These are phyloP conservation scores for Parathielavia hyrcaniae DNA, from an alignment of 495 filamentous ascomycete genomes.

Conservation along the genomic window DNA sequence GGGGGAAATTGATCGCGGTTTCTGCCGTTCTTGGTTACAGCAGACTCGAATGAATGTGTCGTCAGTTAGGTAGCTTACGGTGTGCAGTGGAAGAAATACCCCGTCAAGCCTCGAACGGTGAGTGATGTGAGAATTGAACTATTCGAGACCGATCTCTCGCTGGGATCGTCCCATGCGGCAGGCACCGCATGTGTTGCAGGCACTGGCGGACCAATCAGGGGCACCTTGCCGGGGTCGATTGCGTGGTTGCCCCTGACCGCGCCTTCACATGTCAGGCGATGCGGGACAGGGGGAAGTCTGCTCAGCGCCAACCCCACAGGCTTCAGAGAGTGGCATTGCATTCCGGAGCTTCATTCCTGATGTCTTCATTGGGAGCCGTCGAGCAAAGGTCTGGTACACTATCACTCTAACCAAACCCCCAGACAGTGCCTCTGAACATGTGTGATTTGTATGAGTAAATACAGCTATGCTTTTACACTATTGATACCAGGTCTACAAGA, in stretches of 20 bases:
- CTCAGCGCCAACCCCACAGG: neutral
- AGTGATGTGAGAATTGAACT: slow-evolving; percentile 1
- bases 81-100: neutral
- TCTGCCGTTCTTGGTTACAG: too few species aligned
- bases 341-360: too few species aligned
- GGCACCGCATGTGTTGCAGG: slow-evolving; percentile 13
- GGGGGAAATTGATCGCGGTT: too few species aligned
- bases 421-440: too few species aligned
- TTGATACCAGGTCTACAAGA: neutral
- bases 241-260: slow-evolving; percentile 23
- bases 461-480: too few species aligned
- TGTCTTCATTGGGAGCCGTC: too few species aligned
- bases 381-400: too few species aligned
- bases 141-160: slow-evolving; percentile 15
- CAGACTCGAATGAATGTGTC: neutral
- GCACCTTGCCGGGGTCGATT: slow-evolving; percentile 3
- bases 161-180: slow-evolving; percentile 28
- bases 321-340: neutral
- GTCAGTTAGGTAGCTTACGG: neutral
- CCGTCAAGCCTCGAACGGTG: neutral
- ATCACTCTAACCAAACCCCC: too few species aligned
- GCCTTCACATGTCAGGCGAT: slow-evolving; percentile 37
- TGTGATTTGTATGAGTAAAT: too few species aligned
- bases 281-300: neutral
- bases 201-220: slow-evolving; percentile 21